Evolutionary conservation across 192 early-diverging fungal species (phyloP), one percentile per base, ranked within the genome.

Genomic region (Linnemannia zychae): DNA sequence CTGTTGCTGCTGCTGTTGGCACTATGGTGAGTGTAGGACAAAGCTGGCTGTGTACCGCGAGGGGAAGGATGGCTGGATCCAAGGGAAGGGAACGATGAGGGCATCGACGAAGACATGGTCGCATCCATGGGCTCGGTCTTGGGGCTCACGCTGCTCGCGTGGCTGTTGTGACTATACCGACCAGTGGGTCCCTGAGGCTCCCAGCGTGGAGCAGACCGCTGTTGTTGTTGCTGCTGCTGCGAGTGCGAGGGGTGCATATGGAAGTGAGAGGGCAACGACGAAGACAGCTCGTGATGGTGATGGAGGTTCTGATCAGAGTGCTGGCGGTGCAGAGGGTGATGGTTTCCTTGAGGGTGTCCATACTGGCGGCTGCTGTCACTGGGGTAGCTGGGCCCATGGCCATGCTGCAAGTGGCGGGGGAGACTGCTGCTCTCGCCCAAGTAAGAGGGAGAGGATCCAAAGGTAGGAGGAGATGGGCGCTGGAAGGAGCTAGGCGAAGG

Each of bases 401-500:
- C 44, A 48, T 77, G 71, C 48, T 80, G 78, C 34, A 80, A 28
- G 50, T 80, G 78, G 22, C 78, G 78, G 24, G 78, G 65, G 22
- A 80, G 72, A 57, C 78, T 80, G 34, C 71, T 46, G 37, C 48
- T 74, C 53, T 84, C 81, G 38, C 75, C 81, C n/a, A 68, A 49
- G 66, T 74, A 78, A 1, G 76, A 74, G 3, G 71, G 63, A 1
- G 81, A 52, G 18, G 73, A 72, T 24, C 72, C 65, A 40, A 77
- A 71, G 38, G 9, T 52, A 0, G 83, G 77, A 13, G 81, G 49
- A 13, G 77, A 72, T 6, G 73, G 69, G 11, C 74, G 77, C n/a
- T 76, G 77, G 74, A 79, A 85, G n/a, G 83, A 74, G 60, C 83
- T 85, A 31, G 82, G 82, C 18, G 82, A 84, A 9, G 82, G 82